Base-by-base conservation (phyloP, 1,139 yeast genomes). In the Scheffersomyces titani region DNA sequence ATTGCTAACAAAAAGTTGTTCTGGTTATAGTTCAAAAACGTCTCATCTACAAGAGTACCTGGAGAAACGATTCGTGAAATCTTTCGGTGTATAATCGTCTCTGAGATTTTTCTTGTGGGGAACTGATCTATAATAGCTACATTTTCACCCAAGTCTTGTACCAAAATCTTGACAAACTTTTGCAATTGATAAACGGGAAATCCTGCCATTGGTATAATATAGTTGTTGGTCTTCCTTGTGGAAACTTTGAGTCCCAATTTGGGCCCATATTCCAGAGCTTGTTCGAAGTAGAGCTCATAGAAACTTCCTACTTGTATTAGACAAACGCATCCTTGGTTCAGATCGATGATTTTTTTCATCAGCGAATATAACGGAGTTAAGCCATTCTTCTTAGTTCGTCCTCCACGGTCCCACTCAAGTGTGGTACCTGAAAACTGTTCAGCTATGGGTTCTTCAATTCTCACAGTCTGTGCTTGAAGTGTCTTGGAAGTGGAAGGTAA, bases 41-140 rank as follows among this genome's bases (percentile, higher is more conserved):
- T 85, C 64, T 94, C 98, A 65, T 92, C 97, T 13, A 93, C 83
- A 53, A 94, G 81, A 0, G 98, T 94, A 1, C 99, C 99, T 0
- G 98, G 98, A 0, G 98, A 89, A 1, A 94, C 85, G 6, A 93
- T 86, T 51, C 98, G 78, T 5, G 92, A 83, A 0, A 96, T 85
- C 47, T 89, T 86, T 49, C 99, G 76, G 55, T 83, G 85, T 48
- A 87, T 82, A 40, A 80, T 79, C 46, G 67, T 70, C 44, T 70
- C 71, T 11, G 66, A 63, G 7, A 65, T 58, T 6, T 63, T 62
- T 19, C 63, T 61, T 6, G 71, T 64, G 1, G 77, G 72, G 57
- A 76, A 82, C 67, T 92, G 98, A 58, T 92, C 96, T 19, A 92
- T 84, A 19, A 93, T 80, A 0, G 94, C 97, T 0, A 92, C 98